These are phyloP conservation scores for Phlyctochytrium bullatum DNA, from an alignment of 192 early-diverging fungal genomes.

Conservation along the genomic window DNA sequence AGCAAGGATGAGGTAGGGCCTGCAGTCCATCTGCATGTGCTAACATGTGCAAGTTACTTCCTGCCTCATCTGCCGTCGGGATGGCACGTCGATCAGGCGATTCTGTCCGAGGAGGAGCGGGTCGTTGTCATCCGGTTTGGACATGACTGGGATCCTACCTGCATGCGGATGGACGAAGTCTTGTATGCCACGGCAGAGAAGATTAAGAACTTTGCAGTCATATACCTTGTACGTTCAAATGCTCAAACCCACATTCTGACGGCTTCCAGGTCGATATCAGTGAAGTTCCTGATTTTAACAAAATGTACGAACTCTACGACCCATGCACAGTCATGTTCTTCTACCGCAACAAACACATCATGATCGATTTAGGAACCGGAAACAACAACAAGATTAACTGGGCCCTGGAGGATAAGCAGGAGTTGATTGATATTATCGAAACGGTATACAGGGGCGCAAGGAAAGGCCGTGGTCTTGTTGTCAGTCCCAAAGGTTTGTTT, in stretches of 20 bases:
- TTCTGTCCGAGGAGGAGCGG: conserved; percentile 95
- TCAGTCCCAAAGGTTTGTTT: conserved; percentile 74
- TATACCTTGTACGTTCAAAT: conserved; percentile 81
- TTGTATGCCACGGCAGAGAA: conserved; percentile 89
- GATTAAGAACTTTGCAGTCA: conserved; percentile 98
- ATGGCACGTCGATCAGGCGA: conserved; percentile 99
- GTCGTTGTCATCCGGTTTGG: conserved; percentile 98
- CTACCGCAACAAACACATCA: conserved; percentile 89
- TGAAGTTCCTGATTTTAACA: conserved; percentile 80
- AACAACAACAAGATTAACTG: conserved; percentile 99
- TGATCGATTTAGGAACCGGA: conserved; percentile 98
- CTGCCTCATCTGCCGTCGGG: conserved; percentile 55
- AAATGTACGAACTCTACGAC: conserved; percentile 99
- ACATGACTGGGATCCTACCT: conserved; percentile 91
- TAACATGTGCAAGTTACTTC: no score
- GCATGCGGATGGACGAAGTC: conserved; percentile 98
- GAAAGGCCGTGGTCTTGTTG: conserved; percentile 95
- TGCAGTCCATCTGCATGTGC: no score
- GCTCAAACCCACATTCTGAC: no score
- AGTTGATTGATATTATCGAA: conserved; percentile 82
- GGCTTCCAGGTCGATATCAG: conserved; percentile 76
- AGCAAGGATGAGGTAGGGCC: no score
- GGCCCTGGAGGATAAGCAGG: conserved; percentile 91
- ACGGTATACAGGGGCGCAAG: conserved; percentile 90
- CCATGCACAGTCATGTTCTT: conserved; percentile 98